phyloP scores from a whole-genome alignment of 2,329 filamentous ascomycete species.

The Cucurbitaria berberidis region DNA sequence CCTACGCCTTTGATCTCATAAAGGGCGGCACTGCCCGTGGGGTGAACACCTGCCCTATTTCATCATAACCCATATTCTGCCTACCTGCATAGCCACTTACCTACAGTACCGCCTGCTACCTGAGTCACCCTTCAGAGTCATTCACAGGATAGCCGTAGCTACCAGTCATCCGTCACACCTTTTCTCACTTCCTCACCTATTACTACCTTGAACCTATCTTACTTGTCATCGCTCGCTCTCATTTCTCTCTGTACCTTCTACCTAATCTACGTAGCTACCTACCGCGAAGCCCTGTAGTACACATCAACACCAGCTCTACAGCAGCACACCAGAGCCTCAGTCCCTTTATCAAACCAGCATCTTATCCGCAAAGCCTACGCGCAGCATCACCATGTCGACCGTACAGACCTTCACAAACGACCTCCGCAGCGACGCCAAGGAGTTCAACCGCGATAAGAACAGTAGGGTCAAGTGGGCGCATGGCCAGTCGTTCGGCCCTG shows the following conservation, averaged over 20 bases:
- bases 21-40: slow-evolving; percentile 26
- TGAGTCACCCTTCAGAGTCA: slow-evolving; percentile 47
- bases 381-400: slow-evolving; percentile 49
- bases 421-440: slow-evolving; percentile 60
- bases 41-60: slow-evolving; percentile 25
- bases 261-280: slow-evolving; percentile 24
- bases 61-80: slow-evolving; percentile 23
- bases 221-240: slow-evolving; percentile 11
- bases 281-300: neutral
- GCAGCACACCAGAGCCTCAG: neutral
- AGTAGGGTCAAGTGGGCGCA: slow-evolving; percentile 59
- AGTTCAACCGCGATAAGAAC: slow-evolving; percentile 59
- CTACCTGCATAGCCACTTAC: slow-evolving; percentile 39
- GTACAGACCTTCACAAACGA: slow-evolving; percentile 59
- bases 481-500: slow-evolving; percentile 50
- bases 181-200: slow-evolving; percentile 30
- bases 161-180: slow-evolving; percentile 40
- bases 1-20: slow-evolving; percentile 36
- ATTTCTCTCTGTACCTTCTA: slow-evolving; percentile 14
- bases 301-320: slow-evolving; percentile 12
- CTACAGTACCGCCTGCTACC: slow-evolving; percentile 26
- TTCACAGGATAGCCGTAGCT: slow-evolving; percentile 42
- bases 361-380: neutral
- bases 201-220: slow-evolving; percentile 25
- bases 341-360: neutral